These are phyloP conservation scores for Inga laurina DNA, from an alignment of 306 rosid species.

Conservation along the genomic window DNA sequence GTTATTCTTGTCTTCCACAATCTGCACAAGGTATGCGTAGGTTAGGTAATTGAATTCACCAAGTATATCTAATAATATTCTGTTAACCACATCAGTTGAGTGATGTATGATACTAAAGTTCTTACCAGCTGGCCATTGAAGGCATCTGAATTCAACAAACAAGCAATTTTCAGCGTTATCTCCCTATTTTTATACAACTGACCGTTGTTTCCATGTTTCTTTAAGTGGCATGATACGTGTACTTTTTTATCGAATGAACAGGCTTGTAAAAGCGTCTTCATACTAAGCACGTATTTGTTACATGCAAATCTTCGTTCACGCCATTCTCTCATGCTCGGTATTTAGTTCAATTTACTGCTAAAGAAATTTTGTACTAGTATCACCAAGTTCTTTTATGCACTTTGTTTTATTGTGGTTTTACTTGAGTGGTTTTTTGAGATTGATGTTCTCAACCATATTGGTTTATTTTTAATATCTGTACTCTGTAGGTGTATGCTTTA, in stretches of 20 bases:
- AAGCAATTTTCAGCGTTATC: not conserved
- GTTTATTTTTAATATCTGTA: not conserved
- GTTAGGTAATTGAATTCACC: not conserved
- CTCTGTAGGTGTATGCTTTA: not conserved
- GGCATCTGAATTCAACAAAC: not conserved
- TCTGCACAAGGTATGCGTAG: not conserved
- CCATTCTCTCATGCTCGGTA: not conserved
- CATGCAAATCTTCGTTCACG: not conserved
- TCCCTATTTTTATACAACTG: not conserved
- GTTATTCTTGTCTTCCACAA: not conserved
- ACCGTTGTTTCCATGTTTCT: not conserved
- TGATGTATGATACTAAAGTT: not conserved
- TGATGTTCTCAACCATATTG: not conserved
- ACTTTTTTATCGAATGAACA: not conserved
- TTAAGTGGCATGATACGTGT: not conserved
- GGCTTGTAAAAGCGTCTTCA: not conserved
- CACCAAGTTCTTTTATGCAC: not conserved
- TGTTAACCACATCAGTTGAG: not conserved
- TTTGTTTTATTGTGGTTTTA: not conserved
- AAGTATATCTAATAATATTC: not conserved
- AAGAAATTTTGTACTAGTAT: not conserved
- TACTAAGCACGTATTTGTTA: not conserved
- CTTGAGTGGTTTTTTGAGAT: not conserved
- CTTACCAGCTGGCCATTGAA: not conserved
- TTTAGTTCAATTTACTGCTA: not conserved